Evolutionary conservation across 805 yeast genomes (phyloP).

Genomic region (Yarrowia osloensis): DNA sequence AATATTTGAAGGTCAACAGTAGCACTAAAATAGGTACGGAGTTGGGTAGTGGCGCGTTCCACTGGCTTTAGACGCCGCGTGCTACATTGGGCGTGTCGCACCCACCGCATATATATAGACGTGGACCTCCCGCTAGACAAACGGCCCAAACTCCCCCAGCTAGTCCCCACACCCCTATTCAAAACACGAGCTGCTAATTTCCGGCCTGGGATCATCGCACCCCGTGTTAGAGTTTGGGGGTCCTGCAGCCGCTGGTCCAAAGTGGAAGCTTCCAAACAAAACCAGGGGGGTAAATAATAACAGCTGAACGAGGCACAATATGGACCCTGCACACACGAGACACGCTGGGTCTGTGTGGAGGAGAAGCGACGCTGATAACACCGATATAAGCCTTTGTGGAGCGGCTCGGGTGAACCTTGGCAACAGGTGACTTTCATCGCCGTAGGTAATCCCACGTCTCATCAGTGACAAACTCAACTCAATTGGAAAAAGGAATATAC

Average conservation of each 20-base stretch:
- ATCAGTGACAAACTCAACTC: background rate
- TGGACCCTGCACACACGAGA: background rate
- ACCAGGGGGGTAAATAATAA: slow-evolving; percentile 14
- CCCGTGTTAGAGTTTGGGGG: background rate
- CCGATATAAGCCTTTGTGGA: background rate
- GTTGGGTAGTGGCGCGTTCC: background rate
- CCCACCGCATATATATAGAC: background rate
- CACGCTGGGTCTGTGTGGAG: background rate
- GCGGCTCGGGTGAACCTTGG: background rate
- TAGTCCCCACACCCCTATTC: background rate
- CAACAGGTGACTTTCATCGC: background rate
- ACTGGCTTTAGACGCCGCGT: background rate
- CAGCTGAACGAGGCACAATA: background rate
- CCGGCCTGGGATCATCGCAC: slow-evolving; percentile 13
- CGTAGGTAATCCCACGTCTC: background rate
- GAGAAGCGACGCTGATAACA: background rate
- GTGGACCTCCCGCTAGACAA: background rate
- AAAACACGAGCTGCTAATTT: slow-evolving; percentile 8
- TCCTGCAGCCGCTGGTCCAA: slow-evolving; percentile 2
- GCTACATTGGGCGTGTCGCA: background rate
- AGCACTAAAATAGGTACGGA: background rate
- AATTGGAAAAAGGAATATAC: background rate
- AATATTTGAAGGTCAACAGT: background rate
- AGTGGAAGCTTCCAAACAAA: slow-evolving; percentile 20
- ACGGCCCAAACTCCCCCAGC: background rate